Base-by-base conservation (phyloP, 2,329 filamentous ascomycete genomes). In the Cladorrhinum sp. region DNA sequence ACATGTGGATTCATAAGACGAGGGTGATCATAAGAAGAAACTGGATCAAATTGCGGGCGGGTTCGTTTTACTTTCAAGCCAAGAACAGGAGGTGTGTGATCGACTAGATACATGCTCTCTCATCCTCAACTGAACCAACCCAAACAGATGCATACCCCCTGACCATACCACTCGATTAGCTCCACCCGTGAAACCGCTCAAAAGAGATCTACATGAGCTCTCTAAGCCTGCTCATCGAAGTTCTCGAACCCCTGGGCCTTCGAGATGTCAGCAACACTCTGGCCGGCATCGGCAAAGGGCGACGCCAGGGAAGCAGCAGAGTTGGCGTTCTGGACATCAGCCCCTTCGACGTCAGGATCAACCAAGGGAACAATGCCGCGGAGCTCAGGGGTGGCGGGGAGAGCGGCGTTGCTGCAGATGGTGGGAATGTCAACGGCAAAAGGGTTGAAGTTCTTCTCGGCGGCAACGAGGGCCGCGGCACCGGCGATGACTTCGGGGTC, bases 381-480 rank as follows among this genome's bases (percentile, higher is more conserved):
- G 29, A 90, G 83, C 58, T 79, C 79, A 23, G 74, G 73, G 7
- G 84, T 88, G 29, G 78, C 81, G 10, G 88, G 88, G 1, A 91
- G 81, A 24, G 78, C 76, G 1, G 85, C 75, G 64, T 90, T 85
- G 38, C 77, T 81, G 74, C 88, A 90, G 70, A 91, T 82, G 63
- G 79, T 84, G 18, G 84, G 86, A 32, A 85, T 78, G 68, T 76
- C 76, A 63, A 82, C 80, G 59, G 74, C 82, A 65, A 85, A 89
- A 55, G 85, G 85, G 77, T 90, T 90, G 77, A 88, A 88, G 81
- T 90, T 90, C 74, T 88, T 86, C 78, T 89, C 87, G 3, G 87
- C 86, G 24, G 83, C 81, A 13, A 89, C 86, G 38, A 89, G 79
- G 16, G 81, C 81, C 60, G 80, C 80, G 18, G 87, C 87, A 20